Conservation (phyloP, 345 rosid genomes). For the Brassica nigra region DNA sequence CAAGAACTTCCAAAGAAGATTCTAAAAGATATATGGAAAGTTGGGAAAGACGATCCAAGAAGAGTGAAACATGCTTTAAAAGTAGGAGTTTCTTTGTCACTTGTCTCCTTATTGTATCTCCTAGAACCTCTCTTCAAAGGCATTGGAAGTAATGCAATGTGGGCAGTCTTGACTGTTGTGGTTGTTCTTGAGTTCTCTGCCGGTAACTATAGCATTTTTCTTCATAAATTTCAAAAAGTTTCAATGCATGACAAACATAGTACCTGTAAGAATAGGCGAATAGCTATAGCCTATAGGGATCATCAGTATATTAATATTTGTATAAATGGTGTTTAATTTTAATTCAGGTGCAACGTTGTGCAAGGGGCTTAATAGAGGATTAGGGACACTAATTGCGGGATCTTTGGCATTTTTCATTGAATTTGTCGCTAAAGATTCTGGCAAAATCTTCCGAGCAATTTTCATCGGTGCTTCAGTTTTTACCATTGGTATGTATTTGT, state of each 20-base stretch:
- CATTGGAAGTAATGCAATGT: slow-evolving; percentile 62
- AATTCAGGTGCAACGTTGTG: slow-evolving; percentile 70
- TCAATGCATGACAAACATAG: background rate
- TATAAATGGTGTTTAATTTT: slow-evolving; percentile 13
- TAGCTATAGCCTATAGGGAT: background rate
- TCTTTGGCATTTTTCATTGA: slow-evolving; percentile 67
- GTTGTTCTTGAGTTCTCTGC: slow-evolving; percentile 83
- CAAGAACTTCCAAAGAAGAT: slow-evolving; percentile 41
- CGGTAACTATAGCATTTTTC: slow-evolving; percentile 43
- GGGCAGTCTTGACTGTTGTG: slow-evolving; percentile 90
- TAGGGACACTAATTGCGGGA: slow-evolving; percentile 74
- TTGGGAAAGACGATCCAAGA: slow-evolving; percentile 78
- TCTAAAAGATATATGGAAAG: slow-evolving; percentile 46
- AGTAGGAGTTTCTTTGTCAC: slow-evolving; percentile 74
- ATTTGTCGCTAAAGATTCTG: slow-evolving; percentile 53
- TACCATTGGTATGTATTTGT: slow-evolving; percentile 52
- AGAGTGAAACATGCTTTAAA: slow-evolving; percentile 70
- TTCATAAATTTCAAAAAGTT: background rate
- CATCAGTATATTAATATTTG: background rate
- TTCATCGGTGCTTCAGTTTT: slow-evolving; percentile 73
- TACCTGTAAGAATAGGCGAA: background rate
- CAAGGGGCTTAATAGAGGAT: slow-evolving; percentile 82
- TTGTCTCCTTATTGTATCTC: slow-evolving; percentile 69
- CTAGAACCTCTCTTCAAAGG: slow-evolving; percentile 67
- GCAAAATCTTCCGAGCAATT: slow-evolving; percentile 57